Percentiles rank a stretch among this genome's conserved stretches.
These are phyloP conservation scores for Metschnikowia amazonensis DNA, from an alignment of 805 yeast genomes.

Conservation along the genomic window DNA sequence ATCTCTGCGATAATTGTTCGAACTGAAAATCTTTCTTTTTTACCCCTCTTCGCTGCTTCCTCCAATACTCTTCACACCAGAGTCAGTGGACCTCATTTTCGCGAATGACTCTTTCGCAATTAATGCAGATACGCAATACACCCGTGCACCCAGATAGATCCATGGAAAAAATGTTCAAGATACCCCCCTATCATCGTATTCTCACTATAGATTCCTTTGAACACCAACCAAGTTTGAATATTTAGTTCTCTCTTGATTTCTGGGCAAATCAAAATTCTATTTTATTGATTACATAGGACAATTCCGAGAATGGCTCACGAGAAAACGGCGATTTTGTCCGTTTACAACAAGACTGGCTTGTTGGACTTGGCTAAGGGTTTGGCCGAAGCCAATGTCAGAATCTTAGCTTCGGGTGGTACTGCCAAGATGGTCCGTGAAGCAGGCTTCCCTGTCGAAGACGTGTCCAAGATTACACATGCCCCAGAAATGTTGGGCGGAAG, in stretches of 20 bases:
- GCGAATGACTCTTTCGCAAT: constrained; percentile 6
- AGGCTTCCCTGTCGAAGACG: constrained; percentile 97
- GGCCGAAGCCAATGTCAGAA: constrained; percentile 80
- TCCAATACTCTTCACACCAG: background rate
- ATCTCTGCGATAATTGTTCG: too few species aligned
- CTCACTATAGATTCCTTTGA: constrained; percentile 4
- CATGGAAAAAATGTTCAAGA: constrained; percentile 2
- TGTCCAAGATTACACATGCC: constrained; percentile 91
- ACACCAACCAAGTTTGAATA: constrained; percentile 1
- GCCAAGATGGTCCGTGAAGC: constrained; percentile 93
- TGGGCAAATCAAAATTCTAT: background rate
- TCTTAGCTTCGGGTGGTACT: constrained; percentile 97
- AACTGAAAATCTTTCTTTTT: too few species aligned
- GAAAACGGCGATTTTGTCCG: constrained; percentile 93
- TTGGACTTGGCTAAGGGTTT: constrained; percentile 95
- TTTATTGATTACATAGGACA: background rate
- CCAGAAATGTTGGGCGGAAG: constrained; percentile 99
- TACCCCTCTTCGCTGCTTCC: too few species aligned
- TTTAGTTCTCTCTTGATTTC: constrained; percentile 1
- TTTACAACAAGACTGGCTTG: constrained; percentile 95
- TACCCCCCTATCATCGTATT: constrained; percentile 3
- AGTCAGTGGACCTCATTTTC: background rate
- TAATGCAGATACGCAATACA: constrained; percentile 3
- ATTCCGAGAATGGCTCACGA: constrained; percentile 35
- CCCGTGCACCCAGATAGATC: constrained; percentile 3